These are phyloP conservation scores for Endocalyx cinctus DNA, from an alignment of 2,329 filamentous ascomycete genomes.

Conservation along the genomic window DNA sequence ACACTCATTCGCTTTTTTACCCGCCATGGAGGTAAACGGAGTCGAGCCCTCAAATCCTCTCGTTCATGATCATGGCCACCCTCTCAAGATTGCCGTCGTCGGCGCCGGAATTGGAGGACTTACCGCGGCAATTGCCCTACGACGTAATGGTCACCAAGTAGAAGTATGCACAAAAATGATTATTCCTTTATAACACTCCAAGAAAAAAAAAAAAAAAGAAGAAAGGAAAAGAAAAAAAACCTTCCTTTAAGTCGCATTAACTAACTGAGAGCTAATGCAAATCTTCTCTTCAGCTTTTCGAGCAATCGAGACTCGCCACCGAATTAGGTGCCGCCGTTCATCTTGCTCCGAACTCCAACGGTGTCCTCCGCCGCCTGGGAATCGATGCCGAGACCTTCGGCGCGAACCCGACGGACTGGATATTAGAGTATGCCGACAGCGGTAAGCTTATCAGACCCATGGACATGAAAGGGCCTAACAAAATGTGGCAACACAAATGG, in stretches of 20 bases:
- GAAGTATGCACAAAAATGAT: slow-evolving; percentile 5
- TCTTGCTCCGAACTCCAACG: slow-evolving; percentile 57
- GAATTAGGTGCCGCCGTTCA: slow-evolving; percentile 57
- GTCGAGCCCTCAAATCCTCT: slow-evolving; percentile 7
- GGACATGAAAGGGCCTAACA: slow-evolving; percentile 32
- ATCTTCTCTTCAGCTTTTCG: slow-evolving; percentile 39
- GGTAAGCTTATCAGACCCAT: slow-evolving; percentile 20
- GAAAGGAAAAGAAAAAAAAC: no score
- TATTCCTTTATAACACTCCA: no score
- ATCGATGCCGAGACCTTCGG: slow-evolving; percentile 34
- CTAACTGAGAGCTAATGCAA: background rate
- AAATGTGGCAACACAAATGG: slow-evolving; percentile 48
- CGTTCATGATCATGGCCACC: slow-evolving; percentile 9
- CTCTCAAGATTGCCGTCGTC: slow-evolving; percentile 19
- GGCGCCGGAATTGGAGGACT: slow-evolving; percentile 29
- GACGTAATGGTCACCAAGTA: slow-evolving; percentile 10
- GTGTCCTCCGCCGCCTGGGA: slow-evolving; percentile 42
- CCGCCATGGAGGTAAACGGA: slow-evolving; percentile 12
- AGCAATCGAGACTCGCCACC: slow-evolving; percentile 50
- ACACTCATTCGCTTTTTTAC: no score
- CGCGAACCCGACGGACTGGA: slow-evolving; percentile 20
- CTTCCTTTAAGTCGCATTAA: no score
- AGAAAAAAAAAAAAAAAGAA: no score
- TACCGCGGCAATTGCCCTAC: slow-evolving; percentile 23
- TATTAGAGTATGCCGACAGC: slow-evolving; percentile 15